Conservation (phyloP, 2,329 filamentous ascomycete species). For the Raffaelea arxii region DNA sequence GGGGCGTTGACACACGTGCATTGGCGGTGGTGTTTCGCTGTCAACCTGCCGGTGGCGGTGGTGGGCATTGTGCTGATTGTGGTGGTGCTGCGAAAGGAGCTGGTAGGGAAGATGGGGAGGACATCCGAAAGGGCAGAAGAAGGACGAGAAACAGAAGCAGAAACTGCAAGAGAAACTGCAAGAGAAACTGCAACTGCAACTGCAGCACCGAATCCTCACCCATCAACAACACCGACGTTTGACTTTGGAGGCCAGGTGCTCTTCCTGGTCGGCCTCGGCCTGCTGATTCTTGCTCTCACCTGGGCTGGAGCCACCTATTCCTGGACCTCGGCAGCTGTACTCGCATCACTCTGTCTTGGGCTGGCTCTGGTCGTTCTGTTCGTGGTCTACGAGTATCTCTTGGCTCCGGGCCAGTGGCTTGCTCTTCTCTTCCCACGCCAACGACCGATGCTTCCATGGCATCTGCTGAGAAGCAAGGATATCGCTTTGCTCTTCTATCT, state of each 20-base stretch:
- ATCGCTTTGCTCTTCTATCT: constrained; percentile 51
- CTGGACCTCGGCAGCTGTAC: constrained; percentile 38
- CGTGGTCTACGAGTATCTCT: constrained; percentile 41
- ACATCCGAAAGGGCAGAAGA: no score
- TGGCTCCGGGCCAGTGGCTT: constrained; percentile 38
- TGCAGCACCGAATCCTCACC: not conserved
- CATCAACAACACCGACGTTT: constrained; percentile 18
- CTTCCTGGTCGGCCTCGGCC: constrained; percentile 43
- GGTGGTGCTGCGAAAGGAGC: constrained; percentile 45
- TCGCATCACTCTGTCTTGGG: constrained; percentile 38
- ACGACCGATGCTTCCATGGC: constrained; percentile 54
- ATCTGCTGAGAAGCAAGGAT: constrained; percentile 46
- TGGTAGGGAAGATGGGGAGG: constrained; percentile 44
- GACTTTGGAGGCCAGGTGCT: constrained; percentile 39
- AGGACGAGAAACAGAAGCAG: not conserved
- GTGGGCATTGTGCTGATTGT: constrained; percentile 41
- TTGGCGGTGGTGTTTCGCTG: constrained; percentile 41
- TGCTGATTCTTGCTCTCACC: constrained; percentile 43
- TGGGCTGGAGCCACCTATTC: constrained; percentile 45
- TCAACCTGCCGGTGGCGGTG: constrained; percentile 48
- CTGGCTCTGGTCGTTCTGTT: constrained; percentile 30
- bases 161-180: not conserved
- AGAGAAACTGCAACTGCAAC: not conserved
- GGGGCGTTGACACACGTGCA: constrained; percentile 15
- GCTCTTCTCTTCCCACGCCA: constrained; percentile 41